These are phyloP conservation scores for Fraxinus sp. DNA, from an alignment of 305 asterid genomes.

Conservation along the genomic window DNA sequence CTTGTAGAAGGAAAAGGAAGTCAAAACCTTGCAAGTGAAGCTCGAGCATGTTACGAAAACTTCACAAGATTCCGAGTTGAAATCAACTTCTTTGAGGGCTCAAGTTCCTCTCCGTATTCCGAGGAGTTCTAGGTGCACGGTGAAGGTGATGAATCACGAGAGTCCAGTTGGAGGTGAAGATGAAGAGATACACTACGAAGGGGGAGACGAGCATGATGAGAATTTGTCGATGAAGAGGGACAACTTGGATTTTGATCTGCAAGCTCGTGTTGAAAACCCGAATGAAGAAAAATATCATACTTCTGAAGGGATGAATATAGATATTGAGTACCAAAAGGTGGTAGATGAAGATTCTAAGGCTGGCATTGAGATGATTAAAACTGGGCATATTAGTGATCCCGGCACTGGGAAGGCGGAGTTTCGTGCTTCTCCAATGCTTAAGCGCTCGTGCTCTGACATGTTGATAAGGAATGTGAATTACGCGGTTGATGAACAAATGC, in stretches of 20 bases:
- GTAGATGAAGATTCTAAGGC: constrained; percentile 26
- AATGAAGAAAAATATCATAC: constrained; percentile 31
- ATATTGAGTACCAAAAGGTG: constrained; percentile 19
- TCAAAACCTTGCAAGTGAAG: constrained; percentile 32
- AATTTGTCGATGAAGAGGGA: constrained; percentile 36
- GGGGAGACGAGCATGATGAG: constrained; percentile 61
- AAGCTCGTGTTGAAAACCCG: constrained; percentile 22
- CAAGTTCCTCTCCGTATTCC: constrained; percentile 41
- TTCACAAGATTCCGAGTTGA: constrained; percentile 33
- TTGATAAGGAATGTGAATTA: constrained; percentile 34
- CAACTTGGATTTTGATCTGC: constrained; percentile 45
- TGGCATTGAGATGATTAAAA: constrained; percentile 25
- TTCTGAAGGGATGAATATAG: constrained; percentile 21
- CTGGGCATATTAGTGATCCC: constrained; percentile 66
- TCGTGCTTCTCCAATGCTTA: constrained; percentile 51
- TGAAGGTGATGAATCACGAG: constrained; percentile 54
- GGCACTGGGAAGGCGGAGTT: constrained; percentile 41
- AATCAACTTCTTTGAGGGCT: constrained; percentile 41
- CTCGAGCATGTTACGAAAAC: constrained; percentile 39
- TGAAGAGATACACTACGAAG: constrained; percentile 51
- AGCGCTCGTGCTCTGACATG: constrained; percentile 69
- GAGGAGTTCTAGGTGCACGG: constrained; percentile 41
- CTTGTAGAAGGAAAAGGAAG: constrained; percentile 37
- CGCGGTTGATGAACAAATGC: constrained; percentile 32
- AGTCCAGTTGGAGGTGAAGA: constrained; percentile 44